phyloP scores from a whole-genome alignment of 345 rosid species.

The Leavenworthia alabamica region DNA sequence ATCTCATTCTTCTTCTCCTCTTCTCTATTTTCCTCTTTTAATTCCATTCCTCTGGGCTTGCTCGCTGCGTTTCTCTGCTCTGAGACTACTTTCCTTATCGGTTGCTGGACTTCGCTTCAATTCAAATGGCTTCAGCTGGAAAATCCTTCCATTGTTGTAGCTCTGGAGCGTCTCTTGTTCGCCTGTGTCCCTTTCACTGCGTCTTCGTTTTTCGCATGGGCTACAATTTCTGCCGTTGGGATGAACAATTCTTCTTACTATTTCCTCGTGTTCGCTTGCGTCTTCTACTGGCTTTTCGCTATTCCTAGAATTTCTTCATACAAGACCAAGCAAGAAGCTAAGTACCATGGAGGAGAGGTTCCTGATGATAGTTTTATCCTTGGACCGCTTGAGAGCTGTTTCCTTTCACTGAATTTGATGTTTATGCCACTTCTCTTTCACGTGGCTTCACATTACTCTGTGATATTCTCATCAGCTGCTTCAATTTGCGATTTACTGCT shows the following conservation, averaged over 20 bases:
- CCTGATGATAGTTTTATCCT: constrained; percentile 85
- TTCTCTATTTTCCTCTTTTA: constrained; percentile 51
- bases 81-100: constrained; percentile 66
- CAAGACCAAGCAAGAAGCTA: constrained; percentile 67
- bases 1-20: constrained; percentile 89
- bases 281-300: constrained; percentile 90
- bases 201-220: constrained; percentile 88
- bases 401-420: constrained; percentile 71
- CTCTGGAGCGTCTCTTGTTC: constrained; percentile 82
- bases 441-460: constrained; percentile 78
- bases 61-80: constrained; percentile 76
- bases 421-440: constrained; percentile 82
- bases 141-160: constrained; percentile 77
- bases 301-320: constrained; percentile 85
- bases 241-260: constrained; percentile 83
- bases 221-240: constrained; percentile 84
- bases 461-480: constrained; percentile 63
- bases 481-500: constrained; percentile 66
- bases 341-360: constrained; percentile 88
- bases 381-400: constrained; percentile 68
- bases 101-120: constrained; percentile 93
- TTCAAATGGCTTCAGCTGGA: constrained; percentile 96
- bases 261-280: constrained; percentile 61
- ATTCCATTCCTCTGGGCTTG: constrained; percentile 52
- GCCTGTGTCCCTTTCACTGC: constrained; percentile 78